Evolutionary conservation across 352 stramenopile genomes (phyloP), one percentile per base, ranked within the genome.

Genomic region (Blastocystis sp.): DNA sequence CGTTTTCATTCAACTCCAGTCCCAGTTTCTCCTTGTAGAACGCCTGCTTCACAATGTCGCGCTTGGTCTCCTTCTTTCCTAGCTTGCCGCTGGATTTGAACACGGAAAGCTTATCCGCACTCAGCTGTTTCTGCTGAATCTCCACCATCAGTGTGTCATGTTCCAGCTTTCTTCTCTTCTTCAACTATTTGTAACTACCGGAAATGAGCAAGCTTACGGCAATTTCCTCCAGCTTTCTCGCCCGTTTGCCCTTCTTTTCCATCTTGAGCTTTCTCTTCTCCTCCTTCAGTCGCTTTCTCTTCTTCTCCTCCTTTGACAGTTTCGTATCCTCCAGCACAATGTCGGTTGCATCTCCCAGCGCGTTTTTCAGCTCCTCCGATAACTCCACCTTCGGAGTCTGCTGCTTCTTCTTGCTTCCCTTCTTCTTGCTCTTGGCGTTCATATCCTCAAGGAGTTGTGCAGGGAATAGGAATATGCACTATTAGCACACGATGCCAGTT

Each of bases 11-110:
- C 60, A 88, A 7, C 34, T 87, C 70, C 34, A 89, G 38, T 40
- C 81, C 81, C 34, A 78, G 62, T 38, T 87, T 89, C 59, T 89
- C 81, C 57, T 78, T 87, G 34, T 89, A 82, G 42, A 89, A 89
- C 38, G 81, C 81, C 42, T 78, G 62, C 57, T 89, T 89, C 43
- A 89, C 70, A 2, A 38, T 42, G 17, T 89, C 62, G 0, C 38
- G 77, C 34, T 88, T 76, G 14, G 78, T 88, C 45, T 69, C n/a
- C 52, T 88, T 88, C 78, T 88, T 76, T 88, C 78, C 78, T 17
- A 88, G 54, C 45, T 60, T 66, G 11, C 78, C 62, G 6, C 60
- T 88, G 17, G 64, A 66, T 52, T 78, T 88, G n/a, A 88, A 79
- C n/a, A 88, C 64, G 21, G 43, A 48, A 3, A 76, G 54, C 24